A percentile compares a stretch with the other conserved stretches of the same genome.
Evolutionary conservation across 208 protist species (phyloP).

Genomic region (Acanthamoeba healyi): DNA sequence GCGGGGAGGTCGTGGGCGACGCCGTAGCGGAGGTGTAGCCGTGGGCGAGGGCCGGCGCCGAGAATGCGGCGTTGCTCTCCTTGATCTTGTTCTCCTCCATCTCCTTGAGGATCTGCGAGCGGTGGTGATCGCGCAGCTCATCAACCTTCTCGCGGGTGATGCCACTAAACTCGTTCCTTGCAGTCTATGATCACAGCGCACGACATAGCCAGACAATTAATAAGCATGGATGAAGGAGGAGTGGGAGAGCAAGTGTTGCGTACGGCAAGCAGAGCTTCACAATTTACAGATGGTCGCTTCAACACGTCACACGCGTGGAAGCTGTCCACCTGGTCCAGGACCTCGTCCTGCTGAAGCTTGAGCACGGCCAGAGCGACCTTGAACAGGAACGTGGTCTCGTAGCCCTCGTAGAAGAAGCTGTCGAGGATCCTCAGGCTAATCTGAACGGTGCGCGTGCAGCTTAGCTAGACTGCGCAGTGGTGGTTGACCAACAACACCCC

Average conservation of each 20-base stretch:
- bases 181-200: not conserved
- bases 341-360: conserved; percentile 80
- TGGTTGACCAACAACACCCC: not conserved
- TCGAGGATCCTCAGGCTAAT: conserved; percentile 85
- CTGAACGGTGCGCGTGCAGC: too few species aligned
- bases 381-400: conserved; percentile 83
- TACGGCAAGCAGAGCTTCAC: conserved; percentile 49
- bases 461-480: too few species aligned
- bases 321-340: conserved; percentile 70
- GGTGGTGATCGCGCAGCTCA: conserved; percentile 26
- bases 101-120: conserved; percentile 31
- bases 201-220: not conserved
- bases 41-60: not conserved
- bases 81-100: conserved; percentile 69
- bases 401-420: conserved; percentile 86
- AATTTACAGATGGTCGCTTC: conserved; percentile 36
- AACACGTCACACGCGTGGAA: conserved; percentile 9
- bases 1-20: not conserved
- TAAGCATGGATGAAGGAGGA: not conserved
- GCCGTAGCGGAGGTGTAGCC: not conserved
- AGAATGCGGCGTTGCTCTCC: not conserved
- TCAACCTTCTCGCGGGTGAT: conserved; percentile 65
- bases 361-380: conserved; percentile 79
- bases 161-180: conserved; percentile 37
- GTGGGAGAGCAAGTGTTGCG: not conserved